phyloP scores from a whole-genome alignment of 768 basidiomycete genomes.

The Sistotremastrum suecicum region DNA sequence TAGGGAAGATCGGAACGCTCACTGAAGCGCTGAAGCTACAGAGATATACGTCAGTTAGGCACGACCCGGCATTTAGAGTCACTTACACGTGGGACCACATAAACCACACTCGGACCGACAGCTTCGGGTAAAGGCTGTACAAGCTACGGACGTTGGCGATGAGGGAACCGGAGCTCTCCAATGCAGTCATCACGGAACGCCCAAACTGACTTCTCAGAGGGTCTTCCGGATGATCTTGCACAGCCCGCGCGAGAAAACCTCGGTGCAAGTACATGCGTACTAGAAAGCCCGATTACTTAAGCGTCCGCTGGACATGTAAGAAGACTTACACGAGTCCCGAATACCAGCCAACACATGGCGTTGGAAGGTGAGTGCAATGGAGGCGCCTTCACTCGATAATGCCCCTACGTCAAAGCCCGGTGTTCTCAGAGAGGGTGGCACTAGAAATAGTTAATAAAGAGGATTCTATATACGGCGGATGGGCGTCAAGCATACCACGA shows the following conservation, averaged over 20 bases:
- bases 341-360: constrained; percentile 3
- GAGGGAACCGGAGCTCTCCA: constrained; percentile 57
- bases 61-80: background rate
- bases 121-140: constrained; percentile 47
- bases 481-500: constrained; percentile 47
- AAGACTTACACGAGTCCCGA: background rate
- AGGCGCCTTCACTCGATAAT: constrained; percentile 34
- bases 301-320: background rate
- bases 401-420: constrained; percentile 35
- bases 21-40: background rate
- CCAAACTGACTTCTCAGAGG: constrained; percentile 61
- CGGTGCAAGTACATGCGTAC: constrained; percentile 59
- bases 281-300: constrained; percentile 14
- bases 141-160: constrained; percentile 59
- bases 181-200: constrained; percentile 60
- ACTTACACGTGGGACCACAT: constrained; percentile 17
- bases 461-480: constrained; percentile 27
- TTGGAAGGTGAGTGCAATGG: background rate
- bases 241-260: constrained; percentile 59
- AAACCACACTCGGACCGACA: constrained; percentile 51
- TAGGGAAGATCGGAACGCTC: background rate
- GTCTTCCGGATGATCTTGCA: constrained; percentile 61
- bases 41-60: background rate
- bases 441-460: no score
- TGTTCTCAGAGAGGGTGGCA: constrained; percentile 24